Evolutionary conservation across 495 filamentous ascomycete genomes (phyloP).

Genomic region (Delitschia confertaspora): DNA sequence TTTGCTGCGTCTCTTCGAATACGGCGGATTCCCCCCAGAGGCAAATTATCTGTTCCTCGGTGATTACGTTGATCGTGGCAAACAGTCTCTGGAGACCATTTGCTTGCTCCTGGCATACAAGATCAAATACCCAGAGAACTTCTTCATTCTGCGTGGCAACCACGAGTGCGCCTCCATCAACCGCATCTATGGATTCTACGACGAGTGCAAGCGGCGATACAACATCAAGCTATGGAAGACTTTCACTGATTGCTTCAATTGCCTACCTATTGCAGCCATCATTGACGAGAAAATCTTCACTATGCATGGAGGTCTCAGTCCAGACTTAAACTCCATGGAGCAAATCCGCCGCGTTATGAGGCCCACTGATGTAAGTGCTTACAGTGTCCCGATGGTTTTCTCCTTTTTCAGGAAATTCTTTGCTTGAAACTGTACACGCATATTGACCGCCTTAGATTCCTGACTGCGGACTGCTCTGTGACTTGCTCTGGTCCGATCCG

Average conservation of each 20-base stretch:
- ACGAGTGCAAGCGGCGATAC: conserved; percentile 97
- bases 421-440: conserved; percentile 31
- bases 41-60: conserved; percentile 99
- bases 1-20: conserved; percentile 93
- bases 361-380: conserved; percentile 84
- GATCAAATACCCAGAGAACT: conserved; percentile 99
- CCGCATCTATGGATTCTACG: conserved; percentile 99
- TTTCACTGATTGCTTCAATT: conserved; percentile 99
- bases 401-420: not conserved
- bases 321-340: conserved; percentile 98
- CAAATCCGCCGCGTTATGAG: conserved; percentile 98
- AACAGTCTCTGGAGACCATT: conserved; percentile 99
- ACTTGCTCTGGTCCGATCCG: conserved; percentile 96
- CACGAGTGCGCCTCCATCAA: conserved; percentile 99
- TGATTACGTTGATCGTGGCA: conserved; percentile 97
- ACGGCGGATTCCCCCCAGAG: conserved; percentile 96
- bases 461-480: conserved; percentile 94
- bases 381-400: conserved; percentile 7
- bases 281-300: conserved; percentile 99
- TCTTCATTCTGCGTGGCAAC: conserved; percentile 97
- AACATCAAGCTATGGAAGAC: conserved; percentile 99
- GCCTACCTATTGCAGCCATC: conserved; percentile 97
- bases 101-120: conserved; percentile 97
- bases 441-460: conserved; percentile 71
- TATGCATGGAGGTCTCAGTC: conserved; percentile 97